Base-by-base conservation (phyloP, 768 basidiomycete species). In the Neoboletus subvelutipes region DNA sequence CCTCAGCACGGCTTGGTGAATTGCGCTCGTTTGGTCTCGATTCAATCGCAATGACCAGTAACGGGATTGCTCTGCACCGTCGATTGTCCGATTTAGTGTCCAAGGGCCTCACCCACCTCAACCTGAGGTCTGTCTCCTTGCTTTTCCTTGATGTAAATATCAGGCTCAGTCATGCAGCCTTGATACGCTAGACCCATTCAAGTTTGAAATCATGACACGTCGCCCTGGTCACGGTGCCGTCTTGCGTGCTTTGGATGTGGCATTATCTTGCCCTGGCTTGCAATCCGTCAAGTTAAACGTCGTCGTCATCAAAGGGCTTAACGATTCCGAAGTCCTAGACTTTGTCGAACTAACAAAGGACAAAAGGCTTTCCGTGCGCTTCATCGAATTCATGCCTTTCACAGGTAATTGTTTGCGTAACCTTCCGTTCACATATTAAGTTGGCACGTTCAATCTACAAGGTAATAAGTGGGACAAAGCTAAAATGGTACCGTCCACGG, bases 311-410 rank as follows among this genome's bases (percentile, higher is more conserved):
- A 86, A 84, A 62, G 88, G 84, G 20, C 73, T 96, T 31, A 95
- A 95, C 63, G 90, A 93, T 64, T 70, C 75, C n/a, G 92, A 95
- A 71, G 76, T 92, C 13, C 68, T 84, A 3, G 86, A 88, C 55
- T 94, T 95, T 66, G 83, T 92, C 40, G 83, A 87, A 63, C 75
- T 94, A 73, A 90, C 89, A 5, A 83, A 80, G 62, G 73, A 87
- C 45, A 77, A 77, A 45, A 70, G 75, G 2, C 71, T 93, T 26
- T 89, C 83, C 39, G 83, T 94, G 40, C 83, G 94, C 37, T 93
- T 95, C 70, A 95, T 94, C 56, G 92, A 94, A 71, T 95, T 90
- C 67, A 95, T 96, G 94, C 92, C 93, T 12, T 96, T 96, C 70
- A 88, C 85, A 62, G 93, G 88, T 89, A 60, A 60, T 71, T 65